Conservation (phyloP, 2,329 filamentous ascomycete species). For the Aspergillus ochraceus region DNA sequence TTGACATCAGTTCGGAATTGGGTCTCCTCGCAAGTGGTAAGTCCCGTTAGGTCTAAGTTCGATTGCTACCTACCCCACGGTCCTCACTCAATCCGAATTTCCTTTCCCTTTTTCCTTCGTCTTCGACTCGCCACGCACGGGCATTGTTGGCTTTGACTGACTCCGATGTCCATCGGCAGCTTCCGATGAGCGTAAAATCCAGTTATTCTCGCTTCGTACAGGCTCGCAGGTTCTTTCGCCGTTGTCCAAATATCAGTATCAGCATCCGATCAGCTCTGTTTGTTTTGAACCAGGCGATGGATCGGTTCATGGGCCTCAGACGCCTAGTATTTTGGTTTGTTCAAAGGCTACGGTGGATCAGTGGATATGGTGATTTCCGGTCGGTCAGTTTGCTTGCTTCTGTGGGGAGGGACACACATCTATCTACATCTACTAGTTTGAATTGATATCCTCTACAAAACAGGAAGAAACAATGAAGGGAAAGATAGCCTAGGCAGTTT, state of each 20-base stretch:
- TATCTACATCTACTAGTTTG: too few species aligned
- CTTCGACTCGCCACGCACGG: too few species aligned
- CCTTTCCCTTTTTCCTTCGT: too few species aligned
- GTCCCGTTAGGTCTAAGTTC: constrained; percentile 7
- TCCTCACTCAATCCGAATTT: too few species aligned
- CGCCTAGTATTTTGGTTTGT: constrained; percentile 37
- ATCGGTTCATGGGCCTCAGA: constrained; percentile 26
- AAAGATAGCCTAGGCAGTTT: background rate
- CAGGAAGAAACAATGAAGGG: background rate
- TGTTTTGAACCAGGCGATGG: constrained; percentile 34
- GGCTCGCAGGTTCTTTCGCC: constrained; percentile 35
- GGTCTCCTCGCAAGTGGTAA: constrained; percentile 40
- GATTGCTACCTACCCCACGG: too few species aligned
- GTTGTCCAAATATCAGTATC: constrained; percentile 26
- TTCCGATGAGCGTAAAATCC: constrained; percentile 33
- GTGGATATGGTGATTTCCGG: constrained; percentile 35
- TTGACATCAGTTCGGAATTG: constrained; percentile 40
- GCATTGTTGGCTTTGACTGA: too few species aligned
- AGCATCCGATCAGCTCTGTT: constrained; percentile 27
- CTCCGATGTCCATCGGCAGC: constrained; percentile 19
- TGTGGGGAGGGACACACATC: too few species aligned
- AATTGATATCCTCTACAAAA: background rate
- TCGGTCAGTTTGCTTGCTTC: background rate
- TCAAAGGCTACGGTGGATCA: constrained; percentile 35
- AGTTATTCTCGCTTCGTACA: constrained; percentile 40